Conservation (phyloP, 2,329 filamentous ascomycete genomes). For the Emergomyces pasteurianus region DNA sequence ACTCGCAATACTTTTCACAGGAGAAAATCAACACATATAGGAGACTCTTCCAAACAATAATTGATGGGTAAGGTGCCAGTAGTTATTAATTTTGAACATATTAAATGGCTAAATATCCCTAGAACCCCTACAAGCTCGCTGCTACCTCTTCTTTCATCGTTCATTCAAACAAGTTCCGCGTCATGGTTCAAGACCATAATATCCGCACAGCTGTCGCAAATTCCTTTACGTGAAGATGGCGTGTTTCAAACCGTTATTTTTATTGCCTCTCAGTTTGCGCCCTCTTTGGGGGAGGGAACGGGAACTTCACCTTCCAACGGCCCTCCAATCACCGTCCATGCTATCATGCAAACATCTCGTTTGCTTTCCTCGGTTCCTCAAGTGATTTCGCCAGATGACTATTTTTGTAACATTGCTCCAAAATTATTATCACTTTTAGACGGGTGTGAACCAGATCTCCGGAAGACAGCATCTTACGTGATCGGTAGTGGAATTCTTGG, state of each 20-base stretch:
- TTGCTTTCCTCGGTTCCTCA: slow-evolving; percentile 32
- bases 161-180: slow-evolving; percentile 25
- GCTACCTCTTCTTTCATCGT: slow-evolving; percentile 25
- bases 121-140: slow-evolving; percentile 27
- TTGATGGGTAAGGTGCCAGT: slow-evolving; percentile 22
- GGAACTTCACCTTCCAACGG: slow-evolving; percentile 20
- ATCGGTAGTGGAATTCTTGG: slow-evolving; percentile 33
- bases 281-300: slow-evolving; percentile 25
- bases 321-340: slow-evolving; percentile 31
- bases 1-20: slow-evolving; percentile 16
- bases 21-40: slow-evolving; percentile 13
- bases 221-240: slow-evolving; percentile 30
- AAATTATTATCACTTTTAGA: slow-evolving; percentile 31
- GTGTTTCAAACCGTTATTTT: slow-evolving; percentile 33
- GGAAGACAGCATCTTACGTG: slow-evolving; percentile 31
- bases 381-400: slow-evolving; percentile 22
- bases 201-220: slow-evolving; percentile 25
- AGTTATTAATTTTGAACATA: background rate
- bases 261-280: slow-evolving; percentile 31
- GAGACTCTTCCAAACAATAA: slow-evolving; percentile 18
- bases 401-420: slow-evolving; percentile 28
- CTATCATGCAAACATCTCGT: slow-evolving; percentile 33
- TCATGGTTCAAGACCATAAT: slow-evolving; percentile 29
- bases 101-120: background rate
- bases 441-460: slow-evolving; percentile 27